These are phyloP conservation scores for Gillenia trifoliata DNA, from an alignment of 306 rosid species.

Conservation along the genomic window DNA sequence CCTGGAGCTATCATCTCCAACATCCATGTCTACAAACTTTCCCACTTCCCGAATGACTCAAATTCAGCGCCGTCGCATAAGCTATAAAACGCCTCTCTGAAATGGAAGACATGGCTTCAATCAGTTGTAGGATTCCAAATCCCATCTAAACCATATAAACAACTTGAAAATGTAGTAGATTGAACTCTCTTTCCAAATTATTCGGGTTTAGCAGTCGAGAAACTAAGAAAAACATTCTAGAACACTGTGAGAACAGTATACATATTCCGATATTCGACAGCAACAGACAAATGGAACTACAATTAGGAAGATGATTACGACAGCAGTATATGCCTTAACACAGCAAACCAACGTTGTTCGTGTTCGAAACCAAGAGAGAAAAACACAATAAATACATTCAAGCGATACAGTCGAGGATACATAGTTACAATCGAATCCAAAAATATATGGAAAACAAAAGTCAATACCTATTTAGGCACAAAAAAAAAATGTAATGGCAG, in stretches of 20 bases:
- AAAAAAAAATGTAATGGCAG: not conserved
- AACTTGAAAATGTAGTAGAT: slow-evolving; percentile 1
- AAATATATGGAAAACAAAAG: not conserved
- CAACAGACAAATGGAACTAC: not conserved
- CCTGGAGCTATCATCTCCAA: slow-evolving; percentile 60
- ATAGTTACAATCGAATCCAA: not conserved
- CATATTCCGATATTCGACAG: not conserved
- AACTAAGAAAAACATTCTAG: not conserved
- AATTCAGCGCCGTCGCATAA: slow-evolving; percentile 27
- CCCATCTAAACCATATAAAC: slow-evolving; percentile 5
- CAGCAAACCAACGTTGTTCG: not conserved
- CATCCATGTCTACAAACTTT: slow-evolving; percentile 45
- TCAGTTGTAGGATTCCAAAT: slow-evolving; percentile 19
- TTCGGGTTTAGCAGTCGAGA: not conserved
- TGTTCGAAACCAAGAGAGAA: not conserved
- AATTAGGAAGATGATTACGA: not conserved
- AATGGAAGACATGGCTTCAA: slow-evolving; percentile 13
- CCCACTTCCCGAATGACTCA: slow-evolving; percentile 23
- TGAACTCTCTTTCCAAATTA: slow-evolving; percentile 11
- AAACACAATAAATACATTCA: not conserved
- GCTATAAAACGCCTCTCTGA: slow-evolving; percentile 25
- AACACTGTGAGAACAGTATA: not conserved
- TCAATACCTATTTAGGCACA: not conserved
- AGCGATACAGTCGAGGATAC: not conserved
- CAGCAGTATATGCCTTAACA: not conserved